Base-by-base conservation (phyloP, 768 basidiomycete genomes). In the Bullera alba region DNA sequence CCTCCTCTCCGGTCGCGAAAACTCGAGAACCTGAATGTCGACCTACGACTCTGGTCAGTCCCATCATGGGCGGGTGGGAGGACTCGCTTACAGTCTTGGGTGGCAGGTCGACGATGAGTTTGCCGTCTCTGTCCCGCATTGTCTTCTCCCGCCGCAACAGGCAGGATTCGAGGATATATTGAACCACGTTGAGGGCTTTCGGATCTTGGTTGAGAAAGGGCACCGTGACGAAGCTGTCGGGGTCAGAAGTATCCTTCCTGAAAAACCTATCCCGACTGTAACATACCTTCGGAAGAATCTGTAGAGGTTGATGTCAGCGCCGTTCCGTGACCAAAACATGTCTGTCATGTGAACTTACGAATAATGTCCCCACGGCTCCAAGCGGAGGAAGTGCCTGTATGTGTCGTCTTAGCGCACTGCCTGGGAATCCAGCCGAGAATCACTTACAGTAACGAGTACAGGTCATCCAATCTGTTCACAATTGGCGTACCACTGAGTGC, bases 401-500 rank as follows among this genome's bases (percentile, higher is more conserved):
- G n/a, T n/a, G n/a, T n/a, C n/a, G n/a, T n/a, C n/a, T 60, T 34
- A 58, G 53, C 42, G 10, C 14, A 10, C 29, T 16, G 38, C 3
- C 19, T 29, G 15, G 39, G 44, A 12, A 39, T 17, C 2, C 21
- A 50, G 17, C 15, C 14, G 8, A 32, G 8, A 17, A 23, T 37
- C 21, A 60, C 66, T 50, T 32, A 65, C 58, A 87, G 69, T 1
- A 97, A 76, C 1, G 90, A 92, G 63, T 85, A 90, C 15, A 97
- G 76, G 63, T 97, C 93, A 60, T 92, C 87, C 5, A 93, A 77
- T 56, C 84, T 83, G 68, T 97, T 97, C 48, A 95, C 87, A 52
- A 97, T 96, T 0, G 93, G 93, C 4, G 93, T 97, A 79, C 85
- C 89, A 12, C 89, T 93, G 25, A 93, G 81, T 2, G 88, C 88